Evolutionary conservation across 2,329 filamentous ascomycete genomes (phyloP).

Genomic region (Plenodomus biglobosus): DNA sequence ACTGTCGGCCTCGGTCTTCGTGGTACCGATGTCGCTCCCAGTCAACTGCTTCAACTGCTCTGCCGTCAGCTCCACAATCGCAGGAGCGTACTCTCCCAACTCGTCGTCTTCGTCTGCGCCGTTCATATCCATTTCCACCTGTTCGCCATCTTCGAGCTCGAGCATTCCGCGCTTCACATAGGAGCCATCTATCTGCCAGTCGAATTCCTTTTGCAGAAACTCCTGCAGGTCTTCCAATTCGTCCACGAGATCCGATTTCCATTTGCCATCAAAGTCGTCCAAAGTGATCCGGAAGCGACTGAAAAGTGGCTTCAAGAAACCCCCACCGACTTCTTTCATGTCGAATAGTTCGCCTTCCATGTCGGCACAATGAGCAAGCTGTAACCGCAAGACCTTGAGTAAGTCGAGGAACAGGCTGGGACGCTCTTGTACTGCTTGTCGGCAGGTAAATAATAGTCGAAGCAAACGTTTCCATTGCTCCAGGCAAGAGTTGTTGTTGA

Average conservation of each 20-base stretch:
- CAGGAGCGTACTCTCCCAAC: conserved; percentile 64
- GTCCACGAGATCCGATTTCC: conserved; percentile 50
- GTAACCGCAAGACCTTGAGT: conserved; percentile 53
- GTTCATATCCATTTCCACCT: conserved; percentile 60
- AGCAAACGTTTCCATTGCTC: conserved; percentile 67
- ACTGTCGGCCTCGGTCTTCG: conserved; percentile 19
- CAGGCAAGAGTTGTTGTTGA: conserved; percentile 67
- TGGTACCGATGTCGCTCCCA: conserved; percentile 23
- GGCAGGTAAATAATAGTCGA: conserved; percentile 59
- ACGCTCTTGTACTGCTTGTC: conserved; percentile 52
- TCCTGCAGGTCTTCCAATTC: conserved; percentile 59
- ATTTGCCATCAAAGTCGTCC: conserved; percentile 49
- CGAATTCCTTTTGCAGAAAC: conserved; percentile 57
- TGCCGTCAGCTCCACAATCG: conserved; percentile 58
- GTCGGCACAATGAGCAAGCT: conserved; percentile 59
- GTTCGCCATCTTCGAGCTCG: conserved; percentile 64
- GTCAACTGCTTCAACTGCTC: conserved; percentile 46
- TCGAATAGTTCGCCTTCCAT: conserved; percentile 65
- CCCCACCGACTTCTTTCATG: conserved; percentile 55
- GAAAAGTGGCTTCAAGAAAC: conserved; percentile 56
- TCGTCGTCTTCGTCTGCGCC: conserved; percentile 63
- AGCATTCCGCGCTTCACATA: conserved; percentile 61
- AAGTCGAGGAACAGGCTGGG: conserved; percentile 56
- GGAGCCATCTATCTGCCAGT: conserved; percentile 60
- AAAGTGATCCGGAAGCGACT: conserved; percentile 55